Percentiles rank a stretch among this genome's conserved stretches.
Conservation (phyloP, 2,329 filamentous ascomycete genomes). For the Plectosphaerella sp. region DNA sequence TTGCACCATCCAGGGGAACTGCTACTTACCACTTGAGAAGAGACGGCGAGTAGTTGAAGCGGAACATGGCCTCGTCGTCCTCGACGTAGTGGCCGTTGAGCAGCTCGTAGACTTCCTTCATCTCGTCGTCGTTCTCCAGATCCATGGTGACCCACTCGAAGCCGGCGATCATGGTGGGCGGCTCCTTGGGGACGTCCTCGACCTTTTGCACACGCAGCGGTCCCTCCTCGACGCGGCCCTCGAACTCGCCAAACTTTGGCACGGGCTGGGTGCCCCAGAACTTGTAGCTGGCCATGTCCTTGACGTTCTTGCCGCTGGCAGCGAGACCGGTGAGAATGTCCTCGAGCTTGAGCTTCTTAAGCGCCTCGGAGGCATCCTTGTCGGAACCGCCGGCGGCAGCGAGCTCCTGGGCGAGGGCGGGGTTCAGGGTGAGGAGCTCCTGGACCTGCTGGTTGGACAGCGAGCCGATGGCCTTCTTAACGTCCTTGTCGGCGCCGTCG, state of each 20-base stretch:
- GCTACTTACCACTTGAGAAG: conserved; percentile 77
- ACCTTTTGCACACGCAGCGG: conserved; percentile 77
- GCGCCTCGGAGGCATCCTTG: conserved; percentile 42
- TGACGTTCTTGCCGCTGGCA: conserved; percentile 78
- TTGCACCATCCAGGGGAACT: neutral
- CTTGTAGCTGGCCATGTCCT: conserved; percentile 96
- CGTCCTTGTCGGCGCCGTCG: conserved; percentile 30
- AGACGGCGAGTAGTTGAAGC: conserved; percentile 88
- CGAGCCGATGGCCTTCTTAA: conserved; percentile 47
- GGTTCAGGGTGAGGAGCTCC: conserved; percentile 68
- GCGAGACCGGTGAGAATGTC: conserved; percentile 74
- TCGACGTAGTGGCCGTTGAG: conserved; percentile 95
- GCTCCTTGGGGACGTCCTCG: conserved; percentile 74
- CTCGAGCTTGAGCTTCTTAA: conserved; percentile 62
- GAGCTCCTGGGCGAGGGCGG: conserved; percentile 62
- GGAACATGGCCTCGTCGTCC: conserved; percentile 94
- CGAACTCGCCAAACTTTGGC: conserved; percentile 67
- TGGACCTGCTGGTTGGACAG: conserved; percentile 54
- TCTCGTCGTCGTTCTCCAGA: conserved; percentile 68
- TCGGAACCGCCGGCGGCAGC: conserved; percentile 27
- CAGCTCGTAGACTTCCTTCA: conserved; percentile 88
- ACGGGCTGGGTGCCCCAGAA: conserved; percentile 99
- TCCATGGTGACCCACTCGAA: conserved; percentile 97
- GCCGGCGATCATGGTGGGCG: conserved; percentile 68
- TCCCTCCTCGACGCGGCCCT: conserved; percentile 63